These are phyloP conservation scores for Suillus plorans DNA, from an alignment of 768 basidiomycete species.

Conservation along the genomic window DNA sequence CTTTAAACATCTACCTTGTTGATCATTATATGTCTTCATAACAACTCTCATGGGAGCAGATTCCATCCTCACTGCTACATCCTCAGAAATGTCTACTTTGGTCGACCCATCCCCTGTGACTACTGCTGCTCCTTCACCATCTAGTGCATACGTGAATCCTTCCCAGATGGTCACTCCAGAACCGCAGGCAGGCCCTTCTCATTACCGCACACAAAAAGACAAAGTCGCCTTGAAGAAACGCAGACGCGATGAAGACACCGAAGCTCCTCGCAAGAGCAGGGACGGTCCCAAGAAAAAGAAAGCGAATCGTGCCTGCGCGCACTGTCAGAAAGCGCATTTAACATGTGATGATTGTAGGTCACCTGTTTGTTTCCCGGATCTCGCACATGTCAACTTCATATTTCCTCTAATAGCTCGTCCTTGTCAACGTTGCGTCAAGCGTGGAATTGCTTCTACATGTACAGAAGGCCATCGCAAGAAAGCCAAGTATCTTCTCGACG, in stretches of 20 bases:
- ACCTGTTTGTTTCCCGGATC: conserved; percentile 7
- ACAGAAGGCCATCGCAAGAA: conserved; percentile 97
- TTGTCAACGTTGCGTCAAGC: conserved; percentile 93
- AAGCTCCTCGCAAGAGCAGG: conserved; percentile 59
- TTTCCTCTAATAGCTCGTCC: conserved; percentile 72
- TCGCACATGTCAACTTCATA: conserved; percentile 12
- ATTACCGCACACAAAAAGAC: conserved; percentile 36
- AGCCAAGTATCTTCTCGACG: conserved; percentile 94
- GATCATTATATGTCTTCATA: conserved; percentile 16
- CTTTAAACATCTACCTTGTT: neutral
- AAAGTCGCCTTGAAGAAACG: conserved; percentile 47
- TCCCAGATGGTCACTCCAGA: conserved; percentile 37
- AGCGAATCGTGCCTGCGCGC: conserved; percentile 89
- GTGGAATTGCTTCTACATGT: conserved; percentile 85
- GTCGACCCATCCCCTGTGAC: conserved; percentile 8
- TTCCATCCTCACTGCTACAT: conserved; percentile 5
- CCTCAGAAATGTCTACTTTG: conserved; percentile 11
- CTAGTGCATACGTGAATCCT: conserved; percentile 40
- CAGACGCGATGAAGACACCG: conserved; percentile 60
- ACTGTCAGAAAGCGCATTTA: conserved; percentile 95
- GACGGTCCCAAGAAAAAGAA: conserved; percentile 93
- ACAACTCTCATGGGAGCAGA: conserved; percentile 8
- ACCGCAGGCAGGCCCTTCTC: conserved; percentile 36
- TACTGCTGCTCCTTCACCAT: conserved; percentile 17
- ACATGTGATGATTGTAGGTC: conserved; percentile 97